Conservation (phyloP, 768 basidiomycete species). For the Sporobolomyces roseus region DNA sequence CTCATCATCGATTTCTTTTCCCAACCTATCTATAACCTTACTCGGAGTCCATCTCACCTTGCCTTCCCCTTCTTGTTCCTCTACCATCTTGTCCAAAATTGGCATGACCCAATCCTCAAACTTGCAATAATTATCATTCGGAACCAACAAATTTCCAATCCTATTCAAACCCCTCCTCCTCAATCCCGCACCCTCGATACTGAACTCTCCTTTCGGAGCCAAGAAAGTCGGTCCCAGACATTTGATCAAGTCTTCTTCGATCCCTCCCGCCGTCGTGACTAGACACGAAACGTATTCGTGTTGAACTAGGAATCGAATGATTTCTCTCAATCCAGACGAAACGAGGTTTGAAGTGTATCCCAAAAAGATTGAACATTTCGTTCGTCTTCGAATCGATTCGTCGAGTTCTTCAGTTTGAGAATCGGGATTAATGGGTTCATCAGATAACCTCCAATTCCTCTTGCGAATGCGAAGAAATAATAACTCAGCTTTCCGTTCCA, state of each 20-base stretch:
- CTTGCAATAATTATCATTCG: slow-evolving; percentile 98
- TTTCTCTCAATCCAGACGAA: slow-evolving; percentile 90
- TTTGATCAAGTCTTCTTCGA: slow-evolving; percentile 99
- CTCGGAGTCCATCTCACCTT: slow-evolving; percentile 87
- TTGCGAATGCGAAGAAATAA: slow-evolving; percentile 47
- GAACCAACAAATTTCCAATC: slow-evolving; percentile 91
- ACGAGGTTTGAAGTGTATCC: slow-evolving; percentile 99
- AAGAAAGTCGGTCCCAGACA: slow-evolving; percentile 95
- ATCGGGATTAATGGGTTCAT: slow-evolving; percentile 64
- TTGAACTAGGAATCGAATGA: slow-evolving; percentile 86
- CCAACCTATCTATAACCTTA: slow-evolving; percentile 82
- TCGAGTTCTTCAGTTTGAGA: slow-evolving; percentile 67
- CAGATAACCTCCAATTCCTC: slow-evolving; percentile 83
- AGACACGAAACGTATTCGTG: slow-evolving; percentile 82
- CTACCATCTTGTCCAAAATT: slow-evolving; percentile 82
- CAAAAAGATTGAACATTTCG: slow-evolving; percentile 81
- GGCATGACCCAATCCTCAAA: slow-evolving; percentile 99
- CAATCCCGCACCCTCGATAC: slow-evolving; percentile 81
- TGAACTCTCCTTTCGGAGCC: slow-evolving; percentile 66
- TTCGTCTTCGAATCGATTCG: slow-evolving; percentile 62
- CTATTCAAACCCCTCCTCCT: slow-evolving; percentile 90
- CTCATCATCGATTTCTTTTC: slow-evolving; percentile 95
- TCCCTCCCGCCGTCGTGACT: slow-evolving; percentile 95
- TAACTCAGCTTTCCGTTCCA: not conserved
- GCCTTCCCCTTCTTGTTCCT: slow-evolving; percentile 63